These are phyloP conservation scores for Yarrowia deformans DNA, from an alignment of 805 yeast species.

Conservation along the genomic window DNA sequence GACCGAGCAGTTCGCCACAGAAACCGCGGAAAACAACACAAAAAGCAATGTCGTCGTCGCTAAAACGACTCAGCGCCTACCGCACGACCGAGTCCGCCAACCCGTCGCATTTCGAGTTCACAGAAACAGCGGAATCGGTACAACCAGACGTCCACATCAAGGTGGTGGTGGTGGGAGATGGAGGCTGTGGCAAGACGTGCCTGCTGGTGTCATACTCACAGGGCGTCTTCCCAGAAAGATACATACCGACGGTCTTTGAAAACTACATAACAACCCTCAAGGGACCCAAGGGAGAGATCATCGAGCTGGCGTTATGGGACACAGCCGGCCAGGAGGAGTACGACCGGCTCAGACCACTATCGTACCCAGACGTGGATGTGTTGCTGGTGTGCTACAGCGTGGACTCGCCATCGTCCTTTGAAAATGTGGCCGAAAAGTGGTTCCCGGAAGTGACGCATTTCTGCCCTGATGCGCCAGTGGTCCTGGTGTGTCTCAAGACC, in stretches of 20 bases:
- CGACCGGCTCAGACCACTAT: slow-evolving; percentile 77
- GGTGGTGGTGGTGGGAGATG: slow-evolving; percentile 86
- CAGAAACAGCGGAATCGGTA: background rate
- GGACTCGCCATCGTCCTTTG: slow-evolving; percentile 66
- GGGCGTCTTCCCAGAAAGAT: slow-evolving; percentile 71
- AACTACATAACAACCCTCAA: slow-evolving; percentile 69
- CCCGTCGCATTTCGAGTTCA: slow-evolving; percentile 10
- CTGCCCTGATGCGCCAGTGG: slow-evolving; percentile 78
- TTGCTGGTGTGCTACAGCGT: slow-evolving; percentile 78
- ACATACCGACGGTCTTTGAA: slow-evolving; percentile 85
- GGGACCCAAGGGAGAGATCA: slow-evolving; percentile 58
- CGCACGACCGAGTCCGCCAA: slow-evolving; percentile 16
- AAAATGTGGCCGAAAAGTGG: slow-evolving; percentile 83
- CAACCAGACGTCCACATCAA: slow-evolving; percentile 55
- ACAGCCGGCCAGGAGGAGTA: slow-evolving; percentile 92
- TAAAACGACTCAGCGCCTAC: slow-evolving; percentile 30
- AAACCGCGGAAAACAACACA: background rate
- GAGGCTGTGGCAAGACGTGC: slow-evolving; percentile 91
- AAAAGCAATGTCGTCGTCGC: slow-evolving; percentile 4
- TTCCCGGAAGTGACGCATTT: slow-evolving; percentile 83
- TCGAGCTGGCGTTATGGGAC: slow-evolving; percentile 83
- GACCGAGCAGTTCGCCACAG: background rate
- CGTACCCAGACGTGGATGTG: slow-evolving; percentile 80
- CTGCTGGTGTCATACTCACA: slow-evolving; percentile 69
- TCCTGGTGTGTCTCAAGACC: slow-evolving; percentile 82